Percentiles rank a stretch among this genome's conserved stretches.
phyloP scores from a whole-genome alignment of 441 rosid species.

The Mallotus japonicus region DNA sequence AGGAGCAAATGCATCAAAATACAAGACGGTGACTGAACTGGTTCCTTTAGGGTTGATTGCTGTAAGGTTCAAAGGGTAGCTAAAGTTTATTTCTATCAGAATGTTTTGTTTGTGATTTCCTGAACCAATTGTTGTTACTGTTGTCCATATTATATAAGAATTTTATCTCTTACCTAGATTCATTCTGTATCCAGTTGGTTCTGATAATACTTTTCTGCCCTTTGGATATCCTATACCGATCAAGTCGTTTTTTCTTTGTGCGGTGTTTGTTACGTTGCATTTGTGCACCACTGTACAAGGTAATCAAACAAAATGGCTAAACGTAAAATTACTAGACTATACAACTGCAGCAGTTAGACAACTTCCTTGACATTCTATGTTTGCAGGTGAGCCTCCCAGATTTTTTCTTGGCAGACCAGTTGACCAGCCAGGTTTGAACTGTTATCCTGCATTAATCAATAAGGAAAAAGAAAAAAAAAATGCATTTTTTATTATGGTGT shows the following conservation, averaged over 20 bases:
- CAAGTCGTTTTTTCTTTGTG: constrained; percentile 59
- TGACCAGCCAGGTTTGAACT: too few relatives aligned
- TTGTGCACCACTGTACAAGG: constrained; percentile 68
- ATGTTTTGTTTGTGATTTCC: not conserved
- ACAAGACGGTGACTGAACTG: constrained; percentile 45
- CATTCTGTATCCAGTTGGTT: constrained; percentile 37
- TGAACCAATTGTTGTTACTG: not conserved
- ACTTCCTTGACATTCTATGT: constrained; percentile 12
- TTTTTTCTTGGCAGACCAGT: too few relatives aligned
- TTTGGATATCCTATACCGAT: constrained; percentile 46
- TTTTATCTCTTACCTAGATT: too few relatives aligned
- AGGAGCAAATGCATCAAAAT: constrained; percentile 35
- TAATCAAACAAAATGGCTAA: constrained; percentile 16
- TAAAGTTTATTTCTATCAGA: constrained; percentile 7
- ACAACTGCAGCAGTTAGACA: not conserved
- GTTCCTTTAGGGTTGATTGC: constrained; percentile 54
- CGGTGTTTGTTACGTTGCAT: constrained; percentile 45
- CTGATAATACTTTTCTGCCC: constrained; percentile 52
- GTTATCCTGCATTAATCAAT: not conserved
- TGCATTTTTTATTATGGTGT: not conserved
- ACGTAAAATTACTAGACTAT: not conserved
- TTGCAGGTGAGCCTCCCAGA: too few relatives aligned
- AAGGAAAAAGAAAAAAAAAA: not conserved
- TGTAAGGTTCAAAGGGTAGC: constrained; percentile 38
- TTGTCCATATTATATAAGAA: too few relatives aligned